Conservation (phyloP, 2,329 filamentous ascomycete species). For the Fusarium haematococcum region DNA sequence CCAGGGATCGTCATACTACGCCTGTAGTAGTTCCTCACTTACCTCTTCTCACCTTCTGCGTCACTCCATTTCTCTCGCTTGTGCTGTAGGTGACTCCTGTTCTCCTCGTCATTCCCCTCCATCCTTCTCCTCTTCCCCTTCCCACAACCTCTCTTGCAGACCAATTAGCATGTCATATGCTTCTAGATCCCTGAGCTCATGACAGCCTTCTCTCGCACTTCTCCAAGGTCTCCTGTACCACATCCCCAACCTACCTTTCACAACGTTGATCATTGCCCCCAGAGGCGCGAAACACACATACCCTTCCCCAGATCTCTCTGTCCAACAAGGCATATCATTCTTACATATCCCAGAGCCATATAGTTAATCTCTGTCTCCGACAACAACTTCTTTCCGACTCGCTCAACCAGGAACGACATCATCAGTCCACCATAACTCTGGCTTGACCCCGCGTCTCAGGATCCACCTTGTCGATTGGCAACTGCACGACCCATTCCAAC, state of each 20-base stretch:
- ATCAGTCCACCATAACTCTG: slow-evolving; percentile 20
- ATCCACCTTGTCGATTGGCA: slow-evolving; percentile 12
- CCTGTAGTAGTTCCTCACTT: slow-evolving; percentile 7
- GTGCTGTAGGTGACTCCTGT: slow-evolving; percentile 37
- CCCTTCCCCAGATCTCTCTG: neutral
- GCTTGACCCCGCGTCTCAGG: slow-evolving; percentile 35
- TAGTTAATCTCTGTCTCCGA: neutral
- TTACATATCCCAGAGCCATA: neutral
- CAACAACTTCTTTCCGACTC: neutral
- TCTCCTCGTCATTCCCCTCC: slow-evolving; percentile 16
- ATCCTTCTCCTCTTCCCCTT: neutral
- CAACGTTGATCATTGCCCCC: slow-evolving; percentile 1
- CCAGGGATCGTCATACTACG: slow-evolving; percentile 16
- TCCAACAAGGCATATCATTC: neutral
- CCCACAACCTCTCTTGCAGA: neutral
- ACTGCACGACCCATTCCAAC: neutral
- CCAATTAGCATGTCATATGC: slow-evolving; percentile 17
- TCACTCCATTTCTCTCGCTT: slow-evolving; percentile 26
- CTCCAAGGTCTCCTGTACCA: slow-evolving; percentile 2
- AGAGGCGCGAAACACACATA: neutral
- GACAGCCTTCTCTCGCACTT: slow-evolving; percentile 3
- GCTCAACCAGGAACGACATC: neutral
- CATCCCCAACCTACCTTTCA: neutral
- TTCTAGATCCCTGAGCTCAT: slow-evolving; percentile 9
- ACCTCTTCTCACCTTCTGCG: slow-evolving; percentile 8